Base-by-base conservation (phyloP, 2,329 filamentous ascomycete species). In the Fusarium odoratissimum region DNA sequence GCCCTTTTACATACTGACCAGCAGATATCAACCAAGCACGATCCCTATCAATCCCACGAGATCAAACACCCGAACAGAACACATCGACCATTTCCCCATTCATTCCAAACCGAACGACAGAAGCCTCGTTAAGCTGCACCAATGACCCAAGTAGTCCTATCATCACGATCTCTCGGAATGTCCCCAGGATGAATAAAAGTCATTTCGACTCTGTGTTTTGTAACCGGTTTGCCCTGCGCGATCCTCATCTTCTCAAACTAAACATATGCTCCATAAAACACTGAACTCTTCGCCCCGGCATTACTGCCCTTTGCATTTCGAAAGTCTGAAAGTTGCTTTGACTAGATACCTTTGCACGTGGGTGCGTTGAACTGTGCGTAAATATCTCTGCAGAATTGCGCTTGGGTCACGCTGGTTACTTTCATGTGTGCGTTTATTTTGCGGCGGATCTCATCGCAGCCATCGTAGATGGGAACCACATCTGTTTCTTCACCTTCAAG, bases 301-400 rank as follows among this genome's bases (percentile, higher is more conserved):
- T 67, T 44, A 6, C 25, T 10, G 0, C 58, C 66, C 13, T 69
- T 57, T 3, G 51, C 14, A 0, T 28, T 21, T 11, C 45, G 37
- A 30, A 69, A 69, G 21, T 64, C 66, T 2, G 66, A 25, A 3
- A 69, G 37, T n/a, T 69, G 65, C 35, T 69, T 69, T 11, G 65
- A 31, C 13, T 69, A 51, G 1, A 69, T 59, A 5, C 44, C 25
- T n/a, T 69, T 69, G 16, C 44, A 57, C 41, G 46, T 69, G 7
- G 66, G 64, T 3, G 41, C 45, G 3, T 54, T 56, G 6, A 64
- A 44, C 19, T 58, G 35, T 2, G 58, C 37, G 25, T 54, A 64
- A 0, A 69, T 9, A 12, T 69, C 30, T 1, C 66, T 14, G 4
- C 64, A 69, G 16, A 69, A 69, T 3, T 69, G 66, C 0, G 66